Base-by-base conservation (phyloP, 306 rosid genomes). In the Parietaria judaica region DNA sequence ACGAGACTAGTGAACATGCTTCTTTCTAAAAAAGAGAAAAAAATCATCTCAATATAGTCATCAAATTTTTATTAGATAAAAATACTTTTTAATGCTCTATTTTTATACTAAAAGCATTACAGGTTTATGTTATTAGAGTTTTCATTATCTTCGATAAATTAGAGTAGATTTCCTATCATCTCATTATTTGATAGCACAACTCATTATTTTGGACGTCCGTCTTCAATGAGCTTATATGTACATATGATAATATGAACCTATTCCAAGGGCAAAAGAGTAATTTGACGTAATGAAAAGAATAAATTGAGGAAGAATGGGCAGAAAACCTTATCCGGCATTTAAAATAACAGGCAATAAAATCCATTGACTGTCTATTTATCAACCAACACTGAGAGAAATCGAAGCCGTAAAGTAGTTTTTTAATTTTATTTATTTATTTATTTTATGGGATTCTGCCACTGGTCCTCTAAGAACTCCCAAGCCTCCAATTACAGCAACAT, bases 391-490 rank as follows among this genome's bases (percentile, higher is more conserved):
- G 8, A 51, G 41, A 58, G 11, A 34, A 51, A 15, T 7, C 3
- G 7, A 38, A 61, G 14, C 14, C 6, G 7, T 54, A 8, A 35
- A 3, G 14, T n/a, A 49, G 15, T 49, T 49, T 49, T 11, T 10
- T 49, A 4, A 1, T 10, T n/a, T 5, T 11, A 7, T 4, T 49
- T 49, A 4, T 49, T n/a, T n/a, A 7, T 49, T n/a, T 49, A 3
- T 49, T 49, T 49, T 49, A 10, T 49, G 79, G 76, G 67, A 51
- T 76, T 68, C 78, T 54, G 61, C 60, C 71, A 66, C 64, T 68
- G 78, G 80, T 58, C 52, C 58, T 31, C 45, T 41, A 16, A 16
- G 58, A 66, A 13, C 53, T 54, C 41, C 31, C 45, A 73, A 50
- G 11, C 55, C 78, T 60, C 51, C 46, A n/a, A 61, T 3, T 9